These are phyloP conservation scores for Cryptosporidium felis DNA, from an alignment of 169 alveolate genomes.

Conservation along the genomic window DNA sequence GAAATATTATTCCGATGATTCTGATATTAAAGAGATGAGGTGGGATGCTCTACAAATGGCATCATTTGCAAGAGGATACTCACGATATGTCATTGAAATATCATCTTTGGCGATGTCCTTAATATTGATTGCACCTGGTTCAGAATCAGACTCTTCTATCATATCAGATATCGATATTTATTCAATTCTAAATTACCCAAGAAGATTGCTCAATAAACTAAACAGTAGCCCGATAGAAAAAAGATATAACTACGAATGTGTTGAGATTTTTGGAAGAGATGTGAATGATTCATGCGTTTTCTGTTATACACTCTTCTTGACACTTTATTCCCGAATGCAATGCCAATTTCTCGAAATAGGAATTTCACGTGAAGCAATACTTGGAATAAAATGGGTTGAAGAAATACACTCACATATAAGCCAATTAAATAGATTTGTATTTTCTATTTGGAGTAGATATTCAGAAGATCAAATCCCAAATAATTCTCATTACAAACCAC, in stretches of 20 bases:
- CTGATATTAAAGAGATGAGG: neutral
- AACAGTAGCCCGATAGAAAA: neutral
- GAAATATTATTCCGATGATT: slow-evolving; percentile 1
- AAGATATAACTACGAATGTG: slow-evolving; percentile 16
- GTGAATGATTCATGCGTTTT: slow-evolving; percentile 1
- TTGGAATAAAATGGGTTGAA: slow-evolving; percentile 54
- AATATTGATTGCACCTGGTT: slow-evolving; percentile 2
- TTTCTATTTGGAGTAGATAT: slow-evolving; percentile 23
- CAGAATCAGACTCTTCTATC: neutral
- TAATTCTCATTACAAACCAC: slow-evolving; percentile 52
- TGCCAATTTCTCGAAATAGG: slow-evolving; percentile 42
- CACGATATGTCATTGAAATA: slow-evolving; percentile 40
- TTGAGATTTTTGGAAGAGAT: slow-evolving; percentile 6
- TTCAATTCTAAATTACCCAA: neutral
- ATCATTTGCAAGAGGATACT: slow-evolving; percentile 49
- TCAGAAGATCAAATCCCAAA: neutral
- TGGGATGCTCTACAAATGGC: slow-evolving; percentile 69
- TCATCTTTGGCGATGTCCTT: slow-evolving; percentile 5
- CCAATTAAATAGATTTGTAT: slow-evolving; percentile 1
- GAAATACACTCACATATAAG: slow-evolving; percentile 10
- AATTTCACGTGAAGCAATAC: slow-evolving; percentile 26
- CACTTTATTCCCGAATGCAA: slow-evolving; percentile 33
- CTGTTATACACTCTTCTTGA: slow-evolving; percentile 22
- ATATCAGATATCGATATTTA: neutral
- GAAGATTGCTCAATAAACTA: neutral